phyloP scores from a whole-genome alignment of 345 rosid species.

The Murraya koenigii region DNA sequence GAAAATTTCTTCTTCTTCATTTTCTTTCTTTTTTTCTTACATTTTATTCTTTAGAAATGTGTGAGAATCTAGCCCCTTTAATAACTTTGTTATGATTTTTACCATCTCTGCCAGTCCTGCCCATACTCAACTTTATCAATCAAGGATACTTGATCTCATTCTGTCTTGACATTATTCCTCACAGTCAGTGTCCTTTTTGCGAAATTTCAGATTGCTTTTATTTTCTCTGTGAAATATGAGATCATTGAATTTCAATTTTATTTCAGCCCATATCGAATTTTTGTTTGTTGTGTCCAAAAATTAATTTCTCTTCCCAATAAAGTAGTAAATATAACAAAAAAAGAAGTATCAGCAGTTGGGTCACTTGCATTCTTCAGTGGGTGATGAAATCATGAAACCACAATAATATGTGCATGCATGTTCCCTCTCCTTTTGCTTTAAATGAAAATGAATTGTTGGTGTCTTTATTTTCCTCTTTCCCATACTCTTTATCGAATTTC shows the following conservation, averaged over 20 bases:
- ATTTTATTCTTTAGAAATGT: neutral
- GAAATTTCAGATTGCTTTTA: constrained; percentile 1
- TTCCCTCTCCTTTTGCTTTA: constrained; percentile 15
- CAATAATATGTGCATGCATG: neutral
- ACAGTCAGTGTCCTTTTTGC: constrained; percentile 3
- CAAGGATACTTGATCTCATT: neutral
- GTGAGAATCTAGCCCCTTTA: neutral
- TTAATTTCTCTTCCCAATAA: constrained; percentile 11
- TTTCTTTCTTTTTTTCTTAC: no score
- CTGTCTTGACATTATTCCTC: neutral
- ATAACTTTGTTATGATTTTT: constrained; percentile 10
- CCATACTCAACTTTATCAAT: constrained; percentile 9
- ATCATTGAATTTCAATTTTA: neutral
- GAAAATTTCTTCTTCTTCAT: neutral
- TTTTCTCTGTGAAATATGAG: neutral
- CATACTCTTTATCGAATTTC: constrained; percentile 11
- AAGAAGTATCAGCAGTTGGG: neutral
- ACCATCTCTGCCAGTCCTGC: neutral
- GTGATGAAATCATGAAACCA: constrained; percentile 8
- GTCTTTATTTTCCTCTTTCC: constrained; percentile 16
- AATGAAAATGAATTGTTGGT: neutral
- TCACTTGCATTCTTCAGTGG: constrained; percentile 3
- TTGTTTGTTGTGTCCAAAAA: neutral
- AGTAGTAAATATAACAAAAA: constrained; percentile 2
- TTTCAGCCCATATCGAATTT: neutral